Percentiles rank a stretch among this genome's conserved stretches.
Evolutionary conservation across 352 stramenopile genomes (phyloP).

Genomic region (Globisporangium polare): DNA sequence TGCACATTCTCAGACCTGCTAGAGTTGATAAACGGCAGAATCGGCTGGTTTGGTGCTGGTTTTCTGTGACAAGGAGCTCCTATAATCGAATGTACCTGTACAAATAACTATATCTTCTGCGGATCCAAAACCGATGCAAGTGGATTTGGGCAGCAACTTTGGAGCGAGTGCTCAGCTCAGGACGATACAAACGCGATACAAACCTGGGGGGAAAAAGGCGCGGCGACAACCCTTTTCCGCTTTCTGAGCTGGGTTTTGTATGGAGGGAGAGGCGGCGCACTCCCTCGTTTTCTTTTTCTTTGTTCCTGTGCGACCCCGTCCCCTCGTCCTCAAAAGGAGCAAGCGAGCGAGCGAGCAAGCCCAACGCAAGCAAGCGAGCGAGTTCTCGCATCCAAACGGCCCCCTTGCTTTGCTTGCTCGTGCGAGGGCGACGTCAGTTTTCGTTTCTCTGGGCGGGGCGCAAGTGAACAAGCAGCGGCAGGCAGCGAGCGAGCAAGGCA

Average conservation of each 20-base stretch:
- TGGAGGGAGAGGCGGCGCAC: background rate
- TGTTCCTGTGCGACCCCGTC: background rate
- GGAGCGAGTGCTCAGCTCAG: background rate
- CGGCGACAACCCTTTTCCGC: no score
- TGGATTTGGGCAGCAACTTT: background rate
- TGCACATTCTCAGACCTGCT: background rate
- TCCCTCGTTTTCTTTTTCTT: background rate
- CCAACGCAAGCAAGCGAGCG: slow-evolving; percentile 13
- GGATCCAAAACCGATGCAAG: background rate
- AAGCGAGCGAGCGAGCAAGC: background rate
- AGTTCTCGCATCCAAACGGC: background rate
- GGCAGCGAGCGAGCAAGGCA: background rate
- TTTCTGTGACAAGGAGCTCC: no score
- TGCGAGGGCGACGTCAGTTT: slow-evolving; percentile 36
- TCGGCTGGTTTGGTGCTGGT: no score
- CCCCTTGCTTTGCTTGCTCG: background rate
- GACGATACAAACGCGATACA: background rate
- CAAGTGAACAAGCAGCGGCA: slow-evolving; percentile 20
- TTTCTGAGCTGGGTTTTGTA: background rate
- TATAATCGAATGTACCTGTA: background rate
- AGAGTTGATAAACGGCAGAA: background rate
- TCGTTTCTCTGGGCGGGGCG: slow-evolving; percentile 57
- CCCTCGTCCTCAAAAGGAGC: background rate
- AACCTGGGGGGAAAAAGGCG: no score
- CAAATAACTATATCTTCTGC: background rate